These are phyloP conservation scores for Vitis vinifera DNA, from an alignment of 164 flowering plant species.

Conservation along the genomic window DNA sequence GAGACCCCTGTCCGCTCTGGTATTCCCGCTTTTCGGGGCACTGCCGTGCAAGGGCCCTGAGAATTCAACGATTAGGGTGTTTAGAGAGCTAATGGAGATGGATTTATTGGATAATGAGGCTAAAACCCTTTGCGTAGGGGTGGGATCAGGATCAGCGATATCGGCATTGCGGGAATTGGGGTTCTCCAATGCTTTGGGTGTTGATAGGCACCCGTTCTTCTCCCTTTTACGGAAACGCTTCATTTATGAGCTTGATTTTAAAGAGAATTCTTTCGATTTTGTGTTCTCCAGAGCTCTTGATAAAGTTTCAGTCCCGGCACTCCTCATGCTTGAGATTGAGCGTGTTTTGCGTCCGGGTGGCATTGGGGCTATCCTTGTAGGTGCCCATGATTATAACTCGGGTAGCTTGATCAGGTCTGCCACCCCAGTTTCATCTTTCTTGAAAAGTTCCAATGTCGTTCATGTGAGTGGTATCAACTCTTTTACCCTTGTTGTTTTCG, in stretches of 20 bases:
- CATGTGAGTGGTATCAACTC: conserved; percentile 47
- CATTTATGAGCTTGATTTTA: conserved; percentile 49
- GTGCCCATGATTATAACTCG: conserved; percentile 25
- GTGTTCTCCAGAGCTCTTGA: conserved; percentile 67
- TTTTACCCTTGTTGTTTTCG: conserved; percentile 64
- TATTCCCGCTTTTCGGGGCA: conserved; percentile 22
- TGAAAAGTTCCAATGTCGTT: conserved; percentile 64
- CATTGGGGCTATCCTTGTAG: conserved; percentile 67
- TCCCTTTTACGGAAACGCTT: conserved; percentile 38
- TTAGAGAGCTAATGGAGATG: conserved; percentile 56
- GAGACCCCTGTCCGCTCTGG: conserved; percentile 23
- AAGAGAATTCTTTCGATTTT: conserved; percentile 68
- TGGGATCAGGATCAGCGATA: conserved; percentile 50
- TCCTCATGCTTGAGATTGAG: conserved; percentile 76
- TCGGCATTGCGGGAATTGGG: conserved; percentile 58
- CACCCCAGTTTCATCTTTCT: conserved; percentile 59
- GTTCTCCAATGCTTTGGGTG: conserved; percentile 35
- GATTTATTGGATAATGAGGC: conserved; percentile 43
- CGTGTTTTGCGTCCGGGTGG: conserved; percentile 82
- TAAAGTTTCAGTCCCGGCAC: conserved; percentile 73
- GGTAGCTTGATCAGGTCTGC: conserved; percentile 67
- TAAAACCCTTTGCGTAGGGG: conserved; percentile 75
- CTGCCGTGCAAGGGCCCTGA: conserved; percentile 36
- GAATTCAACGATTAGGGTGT: conserved; percentile 44
- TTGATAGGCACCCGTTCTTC: conserved; percentile 42